These are phyloP conservation scores for Phytophthora podocarpi DNA, from an alignment of 352 stramenopile genomes.

Conservation along the genomic window DNA sequence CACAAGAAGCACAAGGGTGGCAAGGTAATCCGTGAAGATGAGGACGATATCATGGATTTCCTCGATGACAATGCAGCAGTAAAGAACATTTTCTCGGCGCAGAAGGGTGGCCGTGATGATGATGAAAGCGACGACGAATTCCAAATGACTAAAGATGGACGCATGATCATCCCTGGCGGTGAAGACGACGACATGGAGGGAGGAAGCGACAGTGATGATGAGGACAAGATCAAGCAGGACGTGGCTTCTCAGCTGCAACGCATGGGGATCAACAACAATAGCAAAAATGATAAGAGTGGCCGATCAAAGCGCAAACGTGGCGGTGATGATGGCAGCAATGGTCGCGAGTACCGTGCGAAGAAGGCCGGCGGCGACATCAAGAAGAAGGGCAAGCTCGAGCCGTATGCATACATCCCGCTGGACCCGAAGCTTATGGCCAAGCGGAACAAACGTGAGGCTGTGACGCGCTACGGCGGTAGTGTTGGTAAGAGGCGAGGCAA, in stretches of 20 bases:
- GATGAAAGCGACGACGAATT: slow-evolving; percentile 84
- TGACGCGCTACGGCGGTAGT: slow-evolving; percentile 77
- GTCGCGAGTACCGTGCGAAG: slow-evolving; percentile 94
- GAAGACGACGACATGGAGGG: slow-evolving; percentile 58
- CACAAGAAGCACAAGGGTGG: slow-evolving; percentile 79
- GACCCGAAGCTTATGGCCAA: slow-evolving; percentile 95
- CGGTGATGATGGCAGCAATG: slow-evolving; percentile 62
- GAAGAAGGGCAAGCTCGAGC: slow-evolving; percentile 97
- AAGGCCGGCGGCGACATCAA: slow-evolving; percentile 97
- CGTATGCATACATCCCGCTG: slow-evolving; percentile 97
- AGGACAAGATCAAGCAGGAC: slow-evolving; percentile 85
- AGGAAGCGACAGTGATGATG: slow-evolving; percentile 61
- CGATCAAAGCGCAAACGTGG: slow-evolving; percentile 61
- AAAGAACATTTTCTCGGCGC: slow-evolving; percentile 83
- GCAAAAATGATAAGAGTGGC: slow-evolving; percentile 30
- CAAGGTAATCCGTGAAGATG: slow-evolving; percentile 79
- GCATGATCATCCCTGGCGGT: slow-evolving; percentile 83
- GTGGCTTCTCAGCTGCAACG: slow-evolving; percentile 80
- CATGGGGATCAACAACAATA: slow-evolving; percentile 78
- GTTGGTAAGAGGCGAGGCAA: slow-evolving; percentile 79
- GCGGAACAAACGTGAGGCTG: slow-evolving; percentile 84
- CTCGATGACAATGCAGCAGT: slow-evolving; percentile 89
- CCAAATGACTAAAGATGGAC: slow-evolving; percentile 91
- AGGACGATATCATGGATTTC: slow-evolving; percentile 94
- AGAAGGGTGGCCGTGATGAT: slow-evolving; percentile 30